A percentile compares a stretch with the other conserved stretches of the same genome.
phyloP scores from a whole-genome alignment of 2,329 filamentous ascomycete genomes.

The Akanthomyces uredinophilus region DNA sequence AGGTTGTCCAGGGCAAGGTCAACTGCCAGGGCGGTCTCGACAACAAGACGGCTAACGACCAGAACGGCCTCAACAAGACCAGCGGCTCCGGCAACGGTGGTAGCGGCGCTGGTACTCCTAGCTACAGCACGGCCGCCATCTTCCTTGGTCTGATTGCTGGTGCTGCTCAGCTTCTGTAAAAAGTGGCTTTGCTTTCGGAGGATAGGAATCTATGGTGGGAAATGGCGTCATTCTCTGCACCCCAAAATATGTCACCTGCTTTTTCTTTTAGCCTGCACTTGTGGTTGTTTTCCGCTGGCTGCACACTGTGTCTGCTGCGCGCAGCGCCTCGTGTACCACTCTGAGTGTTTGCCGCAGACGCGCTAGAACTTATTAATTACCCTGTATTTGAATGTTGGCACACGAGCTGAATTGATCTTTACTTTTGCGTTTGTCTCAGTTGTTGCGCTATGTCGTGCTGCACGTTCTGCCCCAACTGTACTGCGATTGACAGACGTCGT shows the following conservation, averaged over 20 bases:
- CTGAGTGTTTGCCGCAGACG: slow-evolving; percentile 24
- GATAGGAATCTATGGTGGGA: slow-evolving; percentile 26
- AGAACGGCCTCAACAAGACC: slow-evolving; percentile 30
- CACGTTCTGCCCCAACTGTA: not conserved
- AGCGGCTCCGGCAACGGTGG: slow-evolving; percentile 28
- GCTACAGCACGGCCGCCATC: slow-evolving; percentile 43
- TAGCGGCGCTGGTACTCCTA: slow-evolving; percentile 24
- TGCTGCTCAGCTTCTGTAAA: slow-evolving; percentile 49
- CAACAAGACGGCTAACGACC: slow-evolving; percentile 21
- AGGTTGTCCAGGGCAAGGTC: slow-evolving; percentile 22
- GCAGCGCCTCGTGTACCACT: not conserved
- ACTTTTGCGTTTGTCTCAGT: not conserved
- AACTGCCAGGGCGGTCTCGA: slow-evolving; percentile 32
- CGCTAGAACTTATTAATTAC: slow-evolving; percentile 42
- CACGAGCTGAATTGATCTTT: slow-evolving; percentile 15
- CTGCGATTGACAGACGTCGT: not conserved
- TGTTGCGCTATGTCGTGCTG: not conserved
- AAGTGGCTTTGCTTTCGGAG: not conserved
- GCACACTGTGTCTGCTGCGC: not conserved
- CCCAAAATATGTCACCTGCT: slow-evolving; percentile 25
- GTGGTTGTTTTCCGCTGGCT: slow-evolving; percentile 22
- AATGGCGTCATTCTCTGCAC: slow-evolving; percentile 33
- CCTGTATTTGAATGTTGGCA: slow-evolving; percentile 28
- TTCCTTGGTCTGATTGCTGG: slow-evolving; percentile 43
- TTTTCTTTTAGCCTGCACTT: slow-evolving; percentile 30